Percentiles rank a stretch among this genome's conserved stretches.
Evolutionary conservation across 768 basidiomycete species (phyloP).

Genomic region (Tremella yokohamensis): DNA sequence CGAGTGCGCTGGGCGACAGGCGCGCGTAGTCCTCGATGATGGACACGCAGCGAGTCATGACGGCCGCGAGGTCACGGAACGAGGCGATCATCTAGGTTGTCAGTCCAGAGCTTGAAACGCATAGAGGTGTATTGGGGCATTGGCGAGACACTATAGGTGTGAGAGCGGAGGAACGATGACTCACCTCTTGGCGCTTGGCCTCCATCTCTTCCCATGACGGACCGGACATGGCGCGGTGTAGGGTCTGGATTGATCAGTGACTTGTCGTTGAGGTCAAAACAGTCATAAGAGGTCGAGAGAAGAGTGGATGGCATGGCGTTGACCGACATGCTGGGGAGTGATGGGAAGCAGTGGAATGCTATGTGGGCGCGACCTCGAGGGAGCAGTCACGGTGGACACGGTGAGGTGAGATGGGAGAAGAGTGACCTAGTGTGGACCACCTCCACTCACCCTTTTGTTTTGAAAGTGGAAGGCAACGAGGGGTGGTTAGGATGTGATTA

Average conservation of each 20-base stretch:
- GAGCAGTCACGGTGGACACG: too few relatives aligned
- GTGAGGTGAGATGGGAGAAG: background rate
- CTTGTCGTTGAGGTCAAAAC: background rate
- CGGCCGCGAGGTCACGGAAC: conserved; percentile 40
- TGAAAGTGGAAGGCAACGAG: conserved; percentile 5
- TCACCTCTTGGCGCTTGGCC: conserved; percentile 42
- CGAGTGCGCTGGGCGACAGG: conserved; percentile 23
- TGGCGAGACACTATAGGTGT: background rate
- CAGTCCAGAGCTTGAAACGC: background rate
- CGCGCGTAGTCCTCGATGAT: conserved; percentile 43
- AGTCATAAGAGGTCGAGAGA: background rate
- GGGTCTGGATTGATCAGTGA: background rate
- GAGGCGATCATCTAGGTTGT: conserved; percentile 46
- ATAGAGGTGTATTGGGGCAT: background rate
- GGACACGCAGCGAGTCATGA: conserved; percentile 40
- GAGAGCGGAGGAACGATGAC: conserved; percentile 7
- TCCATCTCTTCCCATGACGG: conserved; percentile 47
- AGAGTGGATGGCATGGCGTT: background rate
- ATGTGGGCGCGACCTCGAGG: too few relatives aligned
- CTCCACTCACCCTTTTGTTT: conserved; percentile 16
- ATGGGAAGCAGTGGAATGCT: too few relatives aligned
- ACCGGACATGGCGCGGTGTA: conserved; percentile 20
- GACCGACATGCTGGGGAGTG: too few relatives aligned
- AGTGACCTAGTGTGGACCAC: conserved; percentile 15
- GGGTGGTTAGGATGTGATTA: background rate